Evolutionary conservation across 768 basidiomycete genomes (phyloP).

Genomic region (Gyrodon lividus): DNA sequence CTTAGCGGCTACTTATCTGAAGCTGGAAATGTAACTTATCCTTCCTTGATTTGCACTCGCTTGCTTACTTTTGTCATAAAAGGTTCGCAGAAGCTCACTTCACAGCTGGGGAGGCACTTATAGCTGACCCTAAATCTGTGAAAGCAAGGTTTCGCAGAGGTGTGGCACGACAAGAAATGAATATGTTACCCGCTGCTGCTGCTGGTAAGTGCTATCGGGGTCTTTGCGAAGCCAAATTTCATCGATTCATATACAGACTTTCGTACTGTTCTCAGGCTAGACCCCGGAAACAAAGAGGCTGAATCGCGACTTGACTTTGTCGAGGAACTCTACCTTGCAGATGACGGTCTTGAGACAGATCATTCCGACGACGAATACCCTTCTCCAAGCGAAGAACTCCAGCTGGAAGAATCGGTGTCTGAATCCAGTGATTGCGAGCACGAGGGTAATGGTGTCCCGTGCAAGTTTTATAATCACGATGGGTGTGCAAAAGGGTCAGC

Average conservation of each 20-base stretch:
- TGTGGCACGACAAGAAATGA: slow-evolving; percentile 33
- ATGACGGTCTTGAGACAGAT: not conserved
- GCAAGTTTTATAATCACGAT: slow-evolving; percentile 56
- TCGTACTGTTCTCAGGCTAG: slow-evolving; percentile 20
- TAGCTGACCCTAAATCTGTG: slow-evolving; percentile 27
- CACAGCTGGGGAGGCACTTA: slow-evolving; percentile 28
- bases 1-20: slow-evolving; percentile 39
- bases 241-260: slow-evolving; percentile 26
- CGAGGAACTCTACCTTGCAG: not conserved
- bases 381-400: slow-evolving; percentile 24
- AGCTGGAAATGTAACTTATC: slow-evolving; percentile 32
- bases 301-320: slow-evolving; percentile 17
- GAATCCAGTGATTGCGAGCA: slow-evolving; percentile 59
- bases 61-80: not conserved
- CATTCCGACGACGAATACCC: slow-evolving; percentile 19
- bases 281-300: slow-evolving; percentile 25
- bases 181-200: slow-evolving; percentile 17
- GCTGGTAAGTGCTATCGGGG: slow-evolving; percentile 17
- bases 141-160: slow-evolving; percentile 38
- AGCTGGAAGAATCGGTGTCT: slow-evolving; percentile 41
- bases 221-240: not conserved
- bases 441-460: slow-evolving; percentile 50
- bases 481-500: slow-evolving; percentile 42
- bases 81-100: slow-evolving; percentile 31
- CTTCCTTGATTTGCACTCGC: not conserved